Evolutionary conservation across 148 eudicot species (phyloP).

Genomic region (Pharnaceum exiguum): DNA sequence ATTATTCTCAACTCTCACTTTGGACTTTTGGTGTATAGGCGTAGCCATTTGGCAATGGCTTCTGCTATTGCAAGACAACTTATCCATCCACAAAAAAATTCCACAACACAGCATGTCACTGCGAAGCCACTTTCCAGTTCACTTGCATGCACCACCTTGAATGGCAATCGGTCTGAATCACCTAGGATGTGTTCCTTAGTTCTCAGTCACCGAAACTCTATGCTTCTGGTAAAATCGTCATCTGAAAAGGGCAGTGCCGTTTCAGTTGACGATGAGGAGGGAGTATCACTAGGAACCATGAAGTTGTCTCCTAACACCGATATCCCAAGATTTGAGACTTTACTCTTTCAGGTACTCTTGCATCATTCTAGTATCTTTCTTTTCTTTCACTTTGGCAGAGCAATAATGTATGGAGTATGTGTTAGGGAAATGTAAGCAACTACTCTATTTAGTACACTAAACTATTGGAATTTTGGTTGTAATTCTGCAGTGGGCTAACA

Average conservation of each 20-base stretch:
- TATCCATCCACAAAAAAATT: not conserved
- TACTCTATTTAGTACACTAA: no score
- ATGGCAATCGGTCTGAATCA: not conserved
- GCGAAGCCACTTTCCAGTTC: slow-evolving; percentile 9
- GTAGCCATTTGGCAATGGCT: no score
- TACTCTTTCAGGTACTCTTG: slow-evolving; percentile 76
- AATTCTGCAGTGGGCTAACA: slow-evolving; percentile 79
- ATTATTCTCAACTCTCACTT: not conserved
- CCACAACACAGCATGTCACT: not conserved
- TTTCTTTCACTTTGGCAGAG: not conserved
- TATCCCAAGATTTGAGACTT: slow-evolving; percentile 67
- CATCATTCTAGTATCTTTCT: not conserved
- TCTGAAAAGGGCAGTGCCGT: slow-evolving; percentile 17
- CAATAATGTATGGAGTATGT: not conserved
- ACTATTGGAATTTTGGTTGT: not conserved
- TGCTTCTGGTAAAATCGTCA: slow-evolving; percentile 33
- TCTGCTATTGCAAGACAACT: slow-evolving; percentile 17
- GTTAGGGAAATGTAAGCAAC: not conserved
- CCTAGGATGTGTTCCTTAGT: not conserved
- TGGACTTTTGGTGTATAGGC: no score
- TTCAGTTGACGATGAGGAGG: slow-evolving; percentile 47
- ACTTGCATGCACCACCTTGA: slow-evolving; percentile 7
- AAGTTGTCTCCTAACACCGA: slow-evolving; percentile 68
- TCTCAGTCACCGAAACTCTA: slow-evolving; percentile 23
- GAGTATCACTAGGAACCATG: slow-evolving; percentile 93